Base-by-base conservation (phyloP, 1,139 yeast species). In the Suzukiozyma palmioleophila region DNA sequence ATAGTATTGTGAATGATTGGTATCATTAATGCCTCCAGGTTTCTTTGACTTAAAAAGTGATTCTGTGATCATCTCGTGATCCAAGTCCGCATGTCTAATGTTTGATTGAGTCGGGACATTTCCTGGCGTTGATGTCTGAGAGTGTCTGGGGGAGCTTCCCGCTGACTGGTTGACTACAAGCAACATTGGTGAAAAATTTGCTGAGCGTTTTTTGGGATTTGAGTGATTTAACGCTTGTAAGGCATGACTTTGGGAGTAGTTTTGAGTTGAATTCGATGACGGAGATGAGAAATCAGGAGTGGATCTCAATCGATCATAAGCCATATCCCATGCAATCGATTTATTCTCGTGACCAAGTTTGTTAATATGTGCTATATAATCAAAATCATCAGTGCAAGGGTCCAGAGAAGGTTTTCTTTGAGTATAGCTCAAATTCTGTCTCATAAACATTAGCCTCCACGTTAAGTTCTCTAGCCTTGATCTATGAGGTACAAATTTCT, bases 361-460 rank as follows among this genome's bases (percentile, higher is more conserved):
- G 47, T 77, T 73, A 27, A 81, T 80, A 52, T 81, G 87, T 12
- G 84, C 84, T 14, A 80, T 77, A 50, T 81, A 81, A 55, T 81
- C 84, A 50, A 81, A 81, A 36, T 74, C 83, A 33, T 70, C 80
- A 11, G 72, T 69, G 2, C 69, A 69, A 5, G 77, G 75, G 33
- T 64, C 70, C 25, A 8, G 15, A 4, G 14, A n/a, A n/a, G 14
- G 16, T 12, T 28, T n/a, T 8, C n/a, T 28, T 8, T 13, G 12
- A n/a, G 8, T 5, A 8, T 3, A 26, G 24, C 13, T 32, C n/a
- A 18, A 59, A 41, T 62, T 59, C 40, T 69, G 57, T 46, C 77
- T 75, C 52, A 84, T 65, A 38, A 73, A 76, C 89, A 87, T 83
- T 79, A 88, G 75, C 46, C 96, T 63, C 96, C 96, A 87, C 10